Conservation (phyloP, 352 stramenopile genomes). For the Pythium pyrilobum region DNA sequence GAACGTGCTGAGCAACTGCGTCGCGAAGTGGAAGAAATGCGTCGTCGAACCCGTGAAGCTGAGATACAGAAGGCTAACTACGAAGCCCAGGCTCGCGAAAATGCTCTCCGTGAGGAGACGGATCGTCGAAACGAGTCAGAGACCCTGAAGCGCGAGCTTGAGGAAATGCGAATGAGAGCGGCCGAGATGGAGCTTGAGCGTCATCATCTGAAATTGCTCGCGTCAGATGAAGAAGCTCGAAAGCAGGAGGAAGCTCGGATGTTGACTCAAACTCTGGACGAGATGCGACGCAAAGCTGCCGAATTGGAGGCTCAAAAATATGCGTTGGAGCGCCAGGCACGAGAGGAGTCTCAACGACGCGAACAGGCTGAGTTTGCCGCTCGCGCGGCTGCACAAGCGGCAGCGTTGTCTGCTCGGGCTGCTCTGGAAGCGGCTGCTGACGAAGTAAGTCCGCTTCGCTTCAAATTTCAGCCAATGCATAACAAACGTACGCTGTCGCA, state of each 20-base stretch:
- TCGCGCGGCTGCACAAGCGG: constrained; percentile 51
- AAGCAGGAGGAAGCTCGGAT: constrained; percentile 17
- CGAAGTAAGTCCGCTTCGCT: constrained; percentile 27
- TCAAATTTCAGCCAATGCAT: constrained; percentile 16
- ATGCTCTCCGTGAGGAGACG: constrained; percentile 30
- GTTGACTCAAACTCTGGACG: constrained; percentile 15
- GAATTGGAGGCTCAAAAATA: constrained; percentile 47
- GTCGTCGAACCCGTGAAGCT: constrained; percentile 27
- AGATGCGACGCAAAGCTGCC: constrained; percentile 42
- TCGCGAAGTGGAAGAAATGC: constrained; percentile 54
- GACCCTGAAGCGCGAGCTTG: constrained; percentile 41
- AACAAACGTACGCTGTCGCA: constrained; percentile 31
- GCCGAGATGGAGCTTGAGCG: constrained; percentile 48
- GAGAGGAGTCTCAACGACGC: constrained; percentile 46
- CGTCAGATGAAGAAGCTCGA: constrained; percentile 35
- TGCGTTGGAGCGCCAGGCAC: constrained; percentile 38
- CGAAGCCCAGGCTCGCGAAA: constrained; percentile 29
- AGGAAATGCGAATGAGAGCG: constrained; percentile 44
- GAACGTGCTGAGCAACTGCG: constrained; percentile 48
- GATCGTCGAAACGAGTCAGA: constrained; percentile 35
- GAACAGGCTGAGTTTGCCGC: constrained; percentile 60
- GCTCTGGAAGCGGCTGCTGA: constrained; percentile 57
- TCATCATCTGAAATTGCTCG: constrained; percentile 36
- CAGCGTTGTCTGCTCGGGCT: constrained; percentile 59
- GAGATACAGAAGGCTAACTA: constrained; percentile 42